These are phyloP conservation scores for Cucurbitaria berberidis DNA, from an alignment of 2,329 filamentous ascomycete species.

Conservation along the genomic window DNA sequence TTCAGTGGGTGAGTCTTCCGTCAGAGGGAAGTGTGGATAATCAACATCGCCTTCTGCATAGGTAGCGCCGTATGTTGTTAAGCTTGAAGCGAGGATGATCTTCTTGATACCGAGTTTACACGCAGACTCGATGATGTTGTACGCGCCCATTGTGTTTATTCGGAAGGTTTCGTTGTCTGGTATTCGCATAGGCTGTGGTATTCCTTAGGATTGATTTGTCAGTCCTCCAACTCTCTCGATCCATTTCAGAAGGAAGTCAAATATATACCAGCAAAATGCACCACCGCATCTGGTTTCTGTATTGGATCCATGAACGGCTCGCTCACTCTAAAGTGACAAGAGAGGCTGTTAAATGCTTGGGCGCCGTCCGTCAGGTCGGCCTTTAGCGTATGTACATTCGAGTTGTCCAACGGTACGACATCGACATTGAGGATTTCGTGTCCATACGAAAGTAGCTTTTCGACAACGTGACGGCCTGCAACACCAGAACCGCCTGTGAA, in stretches of 20 bases:
- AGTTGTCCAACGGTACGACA: slow-evolving; percentile 53
- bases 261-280: slow-evolving; percentile 62
- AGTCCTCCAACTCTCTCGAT: too few relatives aligned
- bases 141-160: slow-evolving; percentile 45
- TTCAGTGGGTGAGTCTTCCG: slow-evolving; percentile 63
- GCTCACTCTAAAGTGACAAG: slow-evolving; percentile 60
- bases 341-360: slow-evolving; percentile 62
- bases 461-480: slow-evolving; percentile 54
- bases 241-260: too few relatives aligned
- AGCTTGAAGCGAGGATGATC: slow-evolving; percentile 63
- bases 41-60: slow-evolving; percentile 64
- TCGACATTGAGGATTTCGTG: slow-evolving; percentile 63
- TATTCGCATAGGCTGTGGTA: slow-evolving; percentile 64
- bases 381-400: slow-evolving; percentile 59
- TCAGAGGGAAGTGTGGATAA: slow-evolving; percentile 63
- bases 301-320: slow-evolving; percentile 46
- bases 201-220: slow-evolving; percentile 23
- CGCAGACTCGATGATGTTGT: slow-evolving; percentile 67
- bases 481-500: slow-evolving; percentile 64
- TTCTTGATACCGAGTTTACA: slow-evolving; percentile 66
- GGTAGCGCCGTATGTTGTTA: slow-evolving; percentile 64
- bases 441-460: slow-evolving; percentile 57
- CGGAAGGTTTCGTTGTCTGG: slow-evolving; percentile 65
- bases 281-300: slow-evolving; percentile 61
- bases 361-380: slow-evolving; percentile 62